phyloP scores from a whole-genome alignment of 257 asterid genomes.

The Solanum virginianum region DNA sequence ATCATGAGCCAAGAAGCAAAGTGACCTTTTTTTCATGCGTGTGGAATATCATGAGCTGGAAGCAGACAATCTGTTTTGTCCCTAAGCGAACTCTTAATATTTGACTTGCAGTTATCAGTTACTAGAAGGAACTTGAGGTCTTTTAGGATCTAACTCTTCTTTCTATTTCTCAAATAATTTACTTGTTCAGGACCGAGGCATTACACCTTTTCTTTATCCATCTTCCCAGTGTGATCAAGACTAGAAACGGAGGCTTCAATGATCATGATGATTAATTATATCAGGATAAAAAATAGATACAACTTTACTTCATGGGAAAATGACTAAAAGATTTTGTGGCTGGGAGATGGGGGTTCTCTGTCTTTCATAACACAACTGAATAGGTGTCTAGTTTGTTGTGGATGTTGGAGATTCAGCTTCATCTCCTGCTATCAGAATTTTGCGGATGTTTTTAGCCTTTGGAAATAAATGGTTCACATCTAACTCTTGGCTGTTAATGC shows the following conservation, averaged over 20 bases:
- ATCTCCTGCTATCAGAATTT: background rate
- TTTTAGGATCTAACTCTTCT: background rate
- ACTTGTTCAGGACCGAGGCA: background rate
- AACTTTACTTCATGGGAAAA: background rate
- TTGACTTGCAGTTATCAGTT: background rate
- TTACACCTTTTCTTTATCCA: background rate
- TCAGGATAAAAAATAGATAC: background rate
- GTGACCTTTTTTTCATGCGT: background rate
- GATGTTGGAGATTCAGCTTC: background rate
- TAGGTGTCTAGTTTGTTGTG: background rate
- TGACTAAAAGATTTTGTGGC: background rate
- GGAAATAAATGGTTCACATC: background rate
- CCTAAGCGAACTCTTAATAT: background rate
- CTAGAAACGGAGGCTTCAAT: background rate
- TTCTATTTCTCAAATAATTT: background rate
- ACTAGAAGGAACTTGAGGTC: background rate
- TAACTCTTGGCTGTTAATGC: constrained; percentile 2
- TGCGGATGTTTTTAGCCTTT: background rate
- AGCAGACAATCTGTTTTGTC: background rate
- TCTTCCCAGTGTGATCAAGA: background rate
- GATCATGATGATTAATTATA: background rate
- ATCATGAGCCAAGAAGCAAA: background rate
- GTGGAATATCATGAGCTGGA: background rate
- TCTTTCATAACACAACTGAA: background rate
- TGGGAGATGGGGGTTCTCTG: background rate